phyloP scores from a whole-genome alignment of 768 basidiomycete species.

The Suillus subluteus region DNA sequence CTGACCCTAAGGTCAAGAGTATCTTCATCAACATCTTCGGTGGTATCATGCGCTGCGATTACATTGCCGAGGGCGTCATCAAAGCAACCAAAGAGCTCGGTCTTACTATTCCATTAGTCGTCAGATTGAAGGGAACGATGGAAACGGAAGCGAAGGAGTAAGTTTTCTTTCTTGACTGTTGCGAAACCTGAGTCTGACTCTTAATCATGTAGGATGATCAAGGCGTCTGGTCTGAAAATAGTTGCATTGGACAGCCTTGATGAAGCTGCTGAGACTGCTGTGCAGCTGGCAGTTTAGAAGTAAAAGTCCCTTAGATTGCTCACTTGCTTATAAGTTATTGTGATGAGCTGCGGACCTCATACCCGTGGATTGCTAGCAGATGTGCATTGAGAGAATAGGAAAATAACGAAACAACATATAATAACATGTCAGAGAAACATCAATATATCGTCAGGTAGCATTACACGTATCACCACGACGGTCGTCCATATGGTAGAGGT shows the following conservation, averaged over 20 bases:
- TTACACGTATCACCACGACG: conserved; percentile 33
- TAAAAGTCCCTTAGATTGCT: conserved; percentile 8
- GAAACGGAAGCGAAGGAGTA: conserved; percentile 95
- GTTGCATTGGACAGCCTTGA: conserved; percentile 92
- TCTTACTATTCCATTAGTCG: conserved; percentile 85
- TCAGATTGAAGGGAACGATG: conserved; percentile 96
- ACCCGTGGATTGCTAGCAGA: not conserved
- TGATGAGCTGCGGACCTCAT: too few relatives aligned
- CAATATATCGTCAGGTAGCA: conserved; percentile 34
- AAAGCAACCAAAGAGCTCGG: conserved; percentile 93
- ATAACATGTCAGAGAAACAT: conserved; percentile 25
- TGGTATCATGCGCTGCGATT: conserved; percentile 99
- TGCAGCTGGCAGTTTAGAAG: conserved; percentile 55
- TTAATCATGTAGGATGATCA: conserved; percentile 74
- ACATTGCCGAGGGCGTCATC: conserved; percentile 98
- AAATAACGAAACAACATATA: conserved; percentile 20
- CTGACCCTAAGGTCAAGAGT: conserved; percentile 92
- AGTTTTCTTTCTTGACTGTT: conserved; percentile 32
- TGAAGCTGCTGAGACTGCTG: conserved; percentile 85
- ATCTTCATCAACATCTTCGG: conserved; percentile 99
- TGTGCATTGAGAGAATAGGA: conserved; percentile 9
- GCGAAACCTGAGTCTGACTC: conserved; percentile 14
- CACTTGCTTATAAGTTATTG: conserved; percentile 8
- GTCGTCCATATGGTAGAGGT: conserved; percentile 27
- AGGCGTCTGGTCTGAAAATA: conserved; percentile 89